Conservation (phyloP, 345 rosid species). For the Cardamine occulta region DNA sequence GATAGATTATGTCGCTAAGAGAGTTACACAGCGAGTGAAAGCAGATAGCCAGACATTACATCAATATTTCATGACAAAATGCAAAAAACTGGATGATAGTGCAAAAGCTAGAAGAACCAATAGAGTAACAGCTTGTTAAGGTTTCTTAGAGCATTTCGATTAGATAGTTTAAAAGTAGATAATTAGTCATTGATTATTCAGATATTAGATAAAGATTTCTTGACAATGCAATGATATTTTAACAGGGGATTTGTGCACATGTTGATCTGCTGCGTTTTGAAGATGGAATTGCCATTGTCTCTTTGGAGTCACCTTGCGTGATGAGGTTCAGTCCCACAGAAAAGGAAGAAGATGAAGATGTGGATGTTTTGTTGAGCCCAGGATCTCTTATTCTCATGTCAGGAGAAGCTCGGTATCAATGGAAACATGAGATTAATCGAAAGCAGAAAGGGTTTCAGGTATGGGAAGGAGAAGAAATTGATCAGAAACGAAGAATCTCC, state of each 20-base stretch:
- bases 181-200: neutral
- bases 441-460: constrained; percentile 73
- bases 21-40: neutral
- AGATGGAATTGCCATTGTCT: constrained; percentile 85
- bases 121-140: neutral
- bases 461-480: constrained; percentile 72
- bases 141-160: neutral
- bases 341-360: constrained; percentile 29
- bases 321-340: constrained; percentile 68
- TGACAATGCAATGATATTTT: neutral
- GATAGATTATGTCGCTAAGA: neutral
- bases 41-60: neutral
- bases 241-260: constrained; percentile 92
- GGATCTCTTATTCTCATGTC: constrained; percentile 88
- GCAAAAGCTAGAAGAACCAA: neutral
- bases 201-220: neutral
- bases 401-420: constrained; percentile 76
- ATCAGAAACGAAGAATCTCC: constrained; percentile 72
- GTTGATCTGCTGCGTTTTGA: constrained; percentile 89
- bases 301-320: constrained; percentile 81
- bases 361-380: constrained; percentile 62
- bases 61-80: neutral
- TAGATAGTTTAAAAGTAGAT: neutral
- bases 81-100: neutral
- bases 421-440: constrained; percentile 95